Percentiles rank a stretch among this genome's conserved stretches.
These are phyloP conservation scores for Austroboletus festivus DNA, from an alignment of 768 basidiomycete species.

Conservation along the genomic window DNA sequence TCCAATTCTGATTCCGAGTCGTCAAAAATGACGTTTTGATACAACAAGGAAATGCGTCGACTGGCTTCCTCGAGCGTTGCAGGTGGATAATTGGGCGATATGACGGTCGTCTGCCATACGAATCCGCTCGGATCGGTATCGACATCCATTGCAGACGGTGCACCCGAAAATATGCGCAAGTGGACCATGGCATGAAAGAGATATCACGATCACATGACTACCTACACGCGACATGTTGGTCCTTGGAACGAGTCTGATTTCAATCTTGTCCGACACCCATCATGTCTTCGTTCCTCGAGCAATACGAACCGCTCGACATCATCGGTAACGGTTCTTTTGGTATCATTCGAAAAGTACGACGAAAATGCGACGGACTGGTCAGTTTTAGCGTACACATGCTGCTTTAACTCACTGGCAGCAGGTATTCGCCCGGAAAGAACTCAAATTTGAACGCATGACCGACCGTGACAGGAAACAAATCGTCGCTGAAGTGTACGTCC, in stretches of 20 bases:
- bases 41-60: slow-evolving; percentile 64
- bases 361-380: slow-evolving; percentile 81
- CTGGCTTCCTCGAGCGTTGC: slow-evolving; percentile 65
- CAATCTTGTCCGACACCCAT: slow-evolving; percentile 14
- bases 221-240: slow-evolving; percentile 28
- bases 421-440: slow-evolving; percentile 89
- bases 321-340: slow-evolving; percentile 98
- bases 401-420: slow-evolving; percentile 27
- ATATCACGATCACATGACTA: slow-evolving; percentile 29
- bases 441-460: slow-evolving; percentile 96
- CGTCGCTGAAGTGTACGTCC: slow-evolving; percentile 91
- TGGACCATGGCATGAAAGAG: slow-evolving; percentile 29
- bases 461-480: slow-evolving; percentile 97
- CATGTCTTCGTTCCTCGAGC: slow-evolving; percentile 53
- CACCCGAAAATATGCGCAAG: slow-evolving; percentile 55
- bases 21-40: slow-evolving; percentile 70
- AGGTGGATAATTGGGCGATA: slow-evolving; percentile 35
- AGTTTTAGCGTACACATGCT: slow-evolving; percentile 32
- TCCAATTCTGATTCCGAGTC: slow-evolving; percentile 32
- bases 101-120: not conserved
- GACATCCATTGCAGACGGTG: slow-evolving; percentile 36
- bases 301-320: slow-evolving; percentile 84
- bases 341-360: slow-evolving; percentile 89
- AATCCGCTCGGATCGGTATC: not conserved
- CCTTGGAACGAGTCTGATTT: slow-evolving; percentile 13